phyloP scores from a whole-genome alignment of 768 basidiomycete genomes.

The Leccinum boreale region DNA sequence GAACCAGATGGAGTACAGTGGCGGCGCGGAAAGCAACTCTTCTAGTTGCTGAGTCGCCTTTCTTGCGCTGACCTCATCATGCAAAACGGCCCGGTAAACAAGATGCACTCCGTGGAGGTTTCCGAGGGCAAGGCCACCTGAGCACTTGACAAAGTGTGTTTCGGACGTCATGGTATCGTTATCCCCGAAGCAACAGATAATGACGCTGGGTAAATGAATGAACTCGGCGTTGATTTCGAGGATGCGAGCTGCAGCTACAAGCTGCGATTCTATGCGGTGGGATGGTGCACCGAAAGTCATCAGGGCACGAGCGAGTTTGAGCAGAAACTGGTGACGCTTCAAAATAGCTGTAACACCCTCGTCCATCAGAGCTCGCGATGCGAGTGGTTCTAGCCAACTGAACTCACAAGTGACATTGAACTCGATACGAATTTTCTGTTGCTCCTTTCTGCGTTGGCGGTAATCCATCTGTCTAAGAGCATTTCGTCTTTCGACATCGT shows the following conservation, averaged over 20 bases:
- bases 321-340: conserved; percentile 79
- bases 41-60: conserved; percentile 65
- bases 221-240: conserved; percentile 92
- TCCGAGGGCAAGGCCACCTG: conserved; percentile 76
- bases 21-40: conserved; percentile 56
- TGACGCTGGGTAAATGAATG: conserved; percentile 77
- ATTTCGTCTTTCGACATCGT: conserved; percentile 60
- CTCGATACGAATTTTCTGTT: conserved; percentile 63
- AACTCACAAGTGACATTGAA: conserved; percentile 70
- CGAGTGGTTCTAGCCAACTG: conserved; percentile 2
- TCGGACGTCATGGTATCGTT: conserved; percentile 86
- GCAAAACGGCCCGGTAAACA: conserved; percentile 84
- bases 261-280: conserved; percentile 91
- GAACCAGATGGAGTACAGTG: conserved; percentile 59
- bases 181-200: conserved; percentile 88
- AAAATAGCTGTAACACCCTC: conserved; percentile 54
- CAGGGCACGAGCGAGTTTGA: conserved; percentile 80
- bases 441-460: conserved; percentile 60
- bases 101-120: conserved; percentile 80
- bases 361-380: neutral
- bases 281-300: conserved; percentile 94
- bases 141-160: conserved; percentile 83
- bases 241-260: conserved; percentile 82
- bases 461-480: conserved; percentile 65
- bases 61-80: conserved; percentile 87